phyloP scores from a whole-genome alignment of 2,329 filamentous ascomycete genomes.

The Rachicladosporium sp. region DNA sequence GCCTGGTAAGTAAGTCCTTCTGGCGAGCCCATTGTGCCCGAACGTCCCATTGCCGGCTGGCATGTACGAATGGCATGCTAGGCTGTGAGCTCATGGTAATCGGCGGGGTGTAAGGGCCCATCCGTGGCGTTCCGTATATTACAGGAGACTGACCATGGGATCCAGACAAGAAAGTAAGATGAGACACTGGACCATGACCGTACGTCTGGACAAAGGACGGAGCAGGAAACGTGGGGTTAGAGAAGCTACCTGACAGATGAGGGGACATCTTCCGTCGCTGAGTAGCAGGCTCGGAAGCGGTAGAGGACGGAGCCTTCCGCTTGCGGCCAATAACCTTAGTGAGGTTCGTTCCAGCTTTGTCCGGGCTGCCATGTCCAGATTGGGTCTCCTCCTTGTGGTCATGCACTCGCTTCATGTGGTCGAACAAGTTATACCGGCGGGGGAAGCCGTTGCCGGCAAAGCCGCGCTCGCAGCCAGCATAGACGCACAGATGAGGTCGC shows the following conservation, averaged over 20 bases:
- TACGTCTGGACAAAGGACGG: constrained; percentile 4
- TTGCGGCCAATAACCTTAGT: constrained; percentile 16
- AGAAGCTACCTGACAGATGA: not conserved
- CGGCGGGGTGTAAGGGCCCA: not conserved
- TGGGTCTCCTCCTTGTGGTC: constrained; percentile 34
- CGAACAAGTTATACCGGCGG: constrained; percentile 86
- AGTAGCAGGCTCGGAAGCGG: constrained; percentile 11
- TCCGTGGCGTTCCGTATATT: not conserved
- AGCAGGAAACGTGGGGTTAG: constrained; percentile 8
- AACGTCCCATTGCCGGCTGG: constrained; percentile 2
- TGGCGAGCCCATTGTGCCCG: constrained; percentile 18
- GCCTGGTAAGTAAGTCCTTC: constrained; percentile 12
- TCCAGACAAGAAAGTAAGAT: constrained; percentile 4
- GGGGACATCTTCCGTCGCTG: constrained; percentile 6
- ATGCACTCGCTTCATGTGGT: constrained; percentile 95
- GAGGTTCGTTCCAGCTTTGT: constrained; percentile 3
- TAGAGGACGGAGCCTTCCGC: constrained; percentile 15
- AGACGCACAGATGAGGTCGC: constrained; percentile 81
- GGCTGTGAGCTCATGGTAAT: not conserved
- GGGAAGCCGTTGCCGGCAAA: constrained; percentile 79
- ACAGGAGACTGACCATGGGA: not conserved
- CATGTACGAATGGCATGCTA: constrained; percentile 4
- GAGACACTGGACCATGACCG: constrained; percentile 4
- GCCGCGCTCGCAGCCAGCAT: constrained; percentile 75
- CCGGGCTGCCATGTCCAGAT: constrained; percentile 6